A percentile compares a stretch with the other conserved stretches of the same genome.
Evolutionary conservation across 805 yeast genomes (phyloP).

Genomic region (Isabelozyma rhagii): DNA sequence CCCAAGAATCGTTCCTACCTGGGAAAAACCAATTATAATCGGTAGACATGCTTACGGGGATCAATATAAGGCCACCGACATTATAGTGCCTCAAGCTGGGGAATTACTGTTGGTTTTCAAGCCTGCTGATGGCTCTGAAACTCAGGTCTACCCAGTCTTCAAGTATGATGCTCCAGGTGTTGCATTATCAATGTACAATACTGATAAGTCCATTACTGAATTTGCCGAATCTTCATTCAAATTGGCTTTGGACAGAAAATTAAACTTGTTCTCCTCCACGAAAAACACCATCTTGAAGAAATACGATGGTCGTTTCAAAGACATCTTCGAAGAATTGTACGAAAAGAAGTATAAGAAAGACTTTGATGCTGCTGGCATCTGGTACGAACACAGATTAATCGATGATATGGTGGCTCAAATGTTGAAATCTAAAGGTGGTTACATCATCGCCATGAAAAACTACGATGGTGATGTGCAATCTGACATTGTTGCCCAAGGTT

Average conservation of each 20-base stretch:
- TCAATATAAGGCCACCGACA: constrained; percentile 91
- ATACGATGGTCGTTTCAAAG: constrained; percentile 95
- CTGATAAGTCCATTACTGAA: constrained; percentile 84
- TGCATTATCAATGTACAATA: constrained; percentile 92
- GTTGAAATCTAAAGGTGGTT: constrained; percentile 95
- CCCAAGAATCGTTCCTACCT: constrained; percentile 84
- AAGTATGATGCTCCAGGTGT: constrained; percentile 74
- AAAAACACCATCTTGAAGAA: constrained; percentile 92
- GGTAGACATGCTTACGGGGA: constrained; percentile 98
- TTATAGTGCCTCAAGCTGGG: constrained; percentile 78
- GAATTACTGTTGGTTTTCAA: constrained; percentile 72
- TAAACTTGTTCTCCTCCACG: constrained; percentile 84
- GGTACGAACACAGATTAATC: constrained; percentile 95
- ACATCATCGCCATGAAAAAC: constrained; percentile 92
- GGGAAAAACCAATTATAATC: constrained; percentile 94
- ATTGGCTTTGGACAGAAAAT: constrained; percentile 72
- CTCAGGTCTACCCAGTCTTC: constrained; percentile 58
- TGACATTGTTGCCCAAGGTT: constrained; percentile 97
- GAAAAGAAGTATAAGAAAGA: constrained; percentile 62
- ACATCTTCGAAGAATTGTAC: constrained; percentile 80
- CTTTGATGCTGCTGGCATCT: constrained; percentile 79
- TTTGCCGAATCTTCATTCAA: constrained; percentile 93
- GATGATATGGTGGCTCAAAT: constrained; percentile 99
- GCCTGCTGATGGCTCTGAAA: constrained; percentile 61
- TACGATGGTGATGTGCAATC: constrained; percentile 98